These are phyloP conservation scores for Chaetomium globosum DNA, from an alignment of 2,329 filamentous ascomycete species.

Conservation along the genomic window DNA sequence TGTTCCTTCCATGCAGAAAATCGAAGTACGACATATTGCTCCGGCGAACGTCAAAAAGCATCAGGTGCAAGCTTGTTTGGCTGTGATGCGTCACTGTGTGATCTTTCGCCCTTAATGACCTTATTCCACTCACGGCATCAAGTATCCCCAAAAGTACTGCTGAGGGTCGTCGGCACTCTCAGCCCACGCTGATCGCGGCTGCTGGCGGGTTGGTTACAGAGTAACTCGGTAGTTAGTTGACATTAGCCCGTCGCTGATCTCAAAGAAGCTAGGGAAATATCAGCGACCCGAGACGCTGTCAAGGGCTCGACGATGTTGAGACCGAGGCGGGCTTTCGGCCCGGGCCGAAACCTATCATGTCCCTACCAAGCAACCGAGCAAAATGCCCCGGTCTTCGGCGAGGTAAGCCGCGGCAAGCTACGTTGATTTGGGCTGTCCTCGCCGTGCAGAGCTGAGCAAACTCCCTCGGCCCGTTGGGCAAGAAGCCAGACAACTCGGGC, in stretches of 20 bases:
- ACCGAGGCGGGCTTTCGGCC: not conserved
- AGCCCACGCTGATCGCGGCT: not conserved
- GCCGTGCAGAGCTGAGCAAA: not conserved
- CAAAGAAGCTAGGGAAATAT: not conserved
- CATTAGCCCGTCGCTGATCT: not conserved
- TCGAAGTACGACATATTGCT: not conserved
- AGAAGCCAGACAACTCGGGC: not conserved
- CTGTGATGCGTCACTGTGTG: too few relatives aligned
- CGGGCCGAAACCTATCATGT: not conserved
- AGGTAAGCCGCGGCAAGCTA: slow-evolving; percentile 9
- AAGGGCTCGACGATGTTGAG: not conserved
- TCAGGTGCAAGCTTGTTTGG: too few relatives aligned
- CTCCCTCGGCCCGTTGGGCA: not conserved
- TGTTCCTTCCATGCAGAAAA: not conserved
- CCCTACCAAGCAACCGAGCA: not conserved
- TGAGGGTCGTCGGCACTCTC: not conserved
- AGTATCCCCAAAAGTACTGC: not conserved
- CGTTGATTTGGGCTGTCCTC: not conserved
- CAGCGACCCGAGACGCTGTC: not conserved
- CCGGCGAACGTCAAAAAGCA: too few relatives aligned
- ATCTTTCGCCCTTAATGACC: too few relatives aligned
- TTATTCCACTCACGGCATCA: too few relatives aligned
- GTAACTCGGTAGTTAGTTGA: too few relatives aligned
- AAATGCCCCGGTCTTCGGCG: not conserved
- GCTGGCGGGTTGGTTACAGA: not conserved